Conservation (phyloP, 192 early-diverging fungal genomes). For the Endogone sp. region DNA sequence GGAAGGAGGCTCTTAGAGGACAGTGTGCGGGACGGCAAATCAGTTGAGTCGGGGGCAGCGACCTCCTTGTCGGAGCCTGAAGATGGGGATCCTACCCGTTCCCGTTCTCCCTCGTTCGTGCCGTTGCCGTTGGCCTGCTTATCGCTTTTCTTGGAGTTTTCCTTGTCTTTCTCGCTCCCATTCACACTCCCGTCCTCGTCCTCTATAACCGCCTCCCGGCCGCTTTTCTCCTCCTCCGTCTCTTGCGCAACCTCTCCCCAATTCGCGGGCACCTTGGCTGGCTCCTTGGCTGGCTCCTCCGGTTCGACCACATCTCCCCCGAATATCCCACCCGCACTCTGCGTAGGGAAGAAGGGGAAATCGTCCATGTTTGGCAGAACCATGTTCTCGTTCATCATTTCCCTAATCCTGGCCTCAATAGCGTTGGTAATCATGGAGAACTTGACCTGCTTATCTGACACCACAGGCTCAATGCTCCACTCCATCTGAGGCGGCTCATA, state of each 20-base stretch:
- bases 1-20: neutral
- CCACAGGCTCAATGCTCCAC: constrained; percentile 71
- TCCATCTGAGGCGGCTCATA: constrained; percentile 73
- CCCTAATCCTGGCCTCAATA: constrained; percentile 81
- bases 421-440: constrained; percentile 77
- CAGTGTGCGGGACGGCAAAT: neutral
- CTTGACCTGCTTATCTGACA: constrained; percentile 80
- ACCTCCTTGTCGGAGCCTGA: neutral
- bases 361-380: constrained; percentile 91
- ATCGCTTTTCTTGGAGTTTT: neutral
- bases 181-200: neutral
- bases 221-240: neutral
- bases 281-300: constrained; percentile 10
- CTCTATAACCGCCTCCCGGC: neutral
- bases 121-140: neutral
- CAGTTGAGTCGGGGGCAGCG: neutral
- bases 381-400: constrained; percentile 71
- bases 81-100: neutral
- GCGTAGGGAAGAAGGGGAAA: constrained; percentile 65
- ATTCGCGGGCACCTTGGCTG: neutral
- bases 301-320: constrained; percentile 10
- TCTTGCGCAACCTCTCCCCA: neutral
- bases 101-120: too few species aligned
- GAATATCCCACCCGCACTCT: constrained; percentile 55
- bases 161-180: neutral